Conservation (phyloP, 345 rosid species). For the Syzygium grande region DNA sequence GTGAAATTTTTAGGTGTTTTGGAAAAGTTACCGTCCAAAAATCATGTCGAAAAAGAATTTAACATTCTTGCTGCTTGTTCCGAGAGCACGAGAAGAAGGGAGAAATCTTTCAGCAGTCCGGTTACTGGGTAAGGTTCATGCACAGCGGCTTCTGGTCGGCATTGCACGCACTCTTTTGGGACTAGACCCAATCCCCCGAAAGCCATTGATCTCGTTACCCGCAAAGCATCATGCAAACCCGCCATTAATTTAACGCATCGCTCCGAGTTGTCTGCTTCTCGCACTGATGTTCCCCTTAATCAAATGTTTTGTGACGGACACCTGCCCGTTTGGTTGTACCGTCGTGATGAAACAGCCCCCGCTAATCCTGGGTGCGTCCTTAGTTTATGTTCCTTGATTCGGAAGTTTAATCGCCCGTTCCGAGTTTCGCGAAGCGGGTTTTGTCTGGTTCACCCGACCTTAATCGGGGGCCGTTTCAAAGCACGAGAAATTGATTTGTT, state of each 20-base stretch:
- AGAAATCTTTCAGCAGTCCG: slow-evolving; percentile 1
- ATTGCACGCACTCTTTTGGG: slow-evolving; percentile 3
- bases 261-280: not conserved
- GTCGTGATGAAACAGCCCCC: not conserved
- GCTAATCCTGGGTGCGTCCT: not conserved
- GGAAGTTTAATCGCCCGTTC: not conserved
- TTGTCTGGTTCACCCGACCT: not conserved
- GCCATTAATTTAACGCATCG: not conserved
- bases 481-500: not conserved
- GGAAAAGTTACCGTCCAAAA: not conserved
- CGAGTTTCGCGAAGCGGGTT: not conserved
- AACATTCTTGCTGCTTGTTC: not conserved
- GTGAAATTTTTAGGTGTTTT: not conserved
- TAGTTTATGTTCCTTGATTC: not conserved
- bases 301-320: not conserved
- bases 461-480: not conserved
- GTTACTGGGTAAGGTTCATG: slow-evolving; percentile 8
- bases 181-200: slow-evolving; percentile 6
- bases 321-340: not conserved
- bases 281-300: not conserved
- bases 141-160: slow-evolving; percentile 7
- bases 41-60: not conserved
- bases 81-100: not conserved
- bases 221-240: not conserved
- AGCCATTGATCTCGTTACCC: slow-evolving; percentile 3